phyloP scores from a whole-genome alignment of 192 early-diverging fungal genomes.

The Backusella mclennaniae region DNA sequence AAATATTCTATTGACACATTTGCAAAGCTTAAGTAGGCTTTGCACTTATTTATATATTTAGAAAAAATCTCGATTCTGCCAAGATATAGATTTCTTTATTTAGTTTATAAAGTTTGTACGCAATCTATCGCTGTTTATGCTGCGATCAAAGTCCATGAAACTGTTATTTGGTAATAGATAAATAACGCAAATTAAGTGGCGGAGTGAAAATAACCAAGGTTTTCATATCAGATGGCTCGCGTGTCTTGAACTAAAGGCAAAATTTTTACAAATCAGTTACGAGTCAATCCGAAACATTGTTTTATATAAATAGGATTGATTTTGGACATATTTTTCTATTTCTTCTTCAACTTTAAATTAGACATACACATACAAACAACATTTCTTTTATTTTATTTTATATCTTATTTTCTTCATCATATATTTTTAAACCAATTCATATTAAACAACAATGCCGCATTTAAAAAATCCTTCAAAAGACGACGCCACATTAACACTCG shows the following conservation, averaged over 20 bases:
- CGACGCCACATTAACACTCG: slow-evolving; percentile 15
- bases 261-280: neutral
- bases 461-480: slow-evolving; percentile 15
- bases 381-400: neutral
- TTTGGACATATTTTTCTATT: neutral
- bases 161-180: neutral
- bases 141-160: neutral
- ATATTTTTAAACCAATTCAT: neutral
- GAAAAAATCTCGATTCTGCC: neutral
- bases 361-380: neutral
- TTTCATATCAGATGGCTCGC: neutral
- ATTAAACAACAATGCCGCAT: slow-evolving; percentile 3
- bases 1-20: neutral
- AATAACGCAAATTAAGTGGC: neutral
- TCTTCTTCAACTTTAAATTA: slow-evolving; percentile 1
- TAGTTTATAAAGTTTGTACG: neutral
- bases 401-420: neutral
- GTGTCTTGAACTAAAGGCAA: neutral
- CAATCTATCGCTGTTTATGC: neutral
- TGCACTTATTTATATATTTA: neutral
- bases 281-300: neutral
- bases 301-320: neutral
- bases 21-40: neutral
- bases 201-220: neutral
- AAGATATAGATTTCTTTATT: neutral